phyloP scores from a whole-genome alignment of 78 protist genomes.

The Dictyostelium purpureum region DNA sequence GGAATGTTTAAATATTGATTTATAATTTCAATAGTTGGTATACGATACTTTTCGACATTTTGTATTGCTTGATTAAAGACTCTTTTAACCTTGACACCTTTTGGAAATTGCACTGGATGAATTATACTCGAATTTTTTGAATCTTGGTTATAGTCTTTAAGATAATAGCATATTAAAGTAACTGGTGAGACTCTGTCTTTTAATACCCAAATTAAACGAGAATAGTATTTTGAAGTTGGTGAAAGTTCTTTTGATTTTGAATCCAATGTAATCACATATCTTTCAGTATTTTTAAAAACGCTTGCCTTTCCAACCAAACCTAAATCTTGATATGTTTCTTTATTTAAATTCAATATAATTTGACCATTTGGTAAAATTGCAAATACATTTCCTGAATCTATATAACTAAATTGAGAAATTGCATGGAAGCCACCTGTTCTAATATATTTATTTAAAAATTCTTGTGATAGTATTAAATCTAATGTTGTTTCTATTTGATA shows the following conservation, averaged over 20 bases:
- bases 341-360: slow-evolving; percentile 43
- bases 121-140: not conserved
- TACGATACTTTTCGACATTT: not conserved
- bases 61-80: not conserved
- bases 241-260: not conserved
- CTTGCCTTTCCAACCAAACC: slow-evolving; percentile 28
- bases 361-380: slow-evolving; percentile 58
- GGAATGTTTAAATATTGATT: not conserved
- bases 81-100: not conserved
- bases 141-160: not conserved
- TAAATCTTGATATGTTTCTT: slow-evolving; percentile 53
- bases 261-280: slow-evolving; percentile 46
- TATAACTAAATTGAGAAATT: slow-evolving; percentile 21
- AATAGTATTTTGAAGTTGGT: slow-evolving; percentile 10
- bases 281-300: not conserved
- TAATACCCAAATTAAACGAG: slow-evolving; percentile 4
- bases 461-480: slow-evolving; percentile 10
- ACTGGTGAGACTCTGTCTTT: slow-evolving; percentile 14
- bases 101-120: slow-evolving; percentile 16
- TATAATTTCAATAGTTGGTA: not conserved
- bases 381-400: slow-evolving; percentile 62
- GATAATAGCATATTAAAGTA: not conserved
- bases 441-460: slow-evolving; percentile 19
- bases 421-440: slow-evolving; percentile 54
- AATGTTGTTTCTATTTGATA: slow-evolving; percentile 33